Conservation (phyloP, 345 rosid species). For the Salix arbutifolia region DNA sequence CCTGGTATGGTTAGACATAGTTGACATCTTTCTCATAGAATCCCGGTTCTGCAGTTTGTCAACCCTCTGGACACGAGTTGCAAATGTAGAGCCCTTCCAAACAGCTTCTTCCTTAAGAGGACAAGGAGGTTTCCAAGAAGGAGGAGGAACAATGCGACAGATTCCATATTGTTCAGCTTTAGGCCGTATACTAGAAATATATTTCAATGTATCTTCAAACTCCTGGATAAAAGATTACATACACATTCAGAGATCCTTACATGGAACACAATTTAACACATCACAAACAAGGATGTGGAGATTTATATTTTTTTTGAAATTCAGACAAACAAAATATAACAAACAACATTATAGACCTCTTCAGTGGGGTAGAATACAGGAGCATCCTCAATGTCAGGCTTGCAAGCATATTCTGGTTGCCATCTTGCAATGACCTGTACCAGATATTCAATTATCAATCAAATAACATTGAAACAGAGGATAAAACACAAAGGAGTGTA, state of each 20-base stretch:
- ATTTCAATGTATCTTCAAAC: slow-evolving; percentile 85
- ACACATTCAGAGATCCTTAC: slow-evolving; percentile 22
- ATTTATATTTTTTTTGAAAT: not conserved
- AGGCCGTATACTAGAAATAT: slow-evolving; percentile 74
- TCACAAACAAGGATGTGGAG: not conserved
- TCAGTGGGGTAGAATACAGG: slow-evolving; percentile 92
- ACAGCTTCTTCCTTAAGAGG: slow-evolving; percentile 62
- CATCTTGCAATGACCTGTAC: slow-evolving; percentile 76
- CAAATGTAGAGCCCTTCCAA: slow-evolving; percentile 79
- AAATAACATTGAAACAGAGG: slow-evolving; percentile 13
- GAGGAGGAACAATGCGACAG: slow-evolving; percentile 96
- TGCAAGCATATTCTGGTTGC: slow-evolving; percentile 67
- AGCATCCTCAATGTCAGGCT: slow-evolving; percentile 73
- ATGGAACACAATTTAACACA: not conserved
- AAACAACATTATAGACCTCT: slow-evolving; percentile 55
- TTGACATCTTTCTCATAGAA: slow-evolving; percentile 65
- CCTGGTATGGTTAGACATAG: slow-evolving; percentile 42
- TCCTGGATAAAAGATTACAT: slow-evolving; percentile 48
- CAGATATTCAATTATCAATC: slow-evolving; percentile 17
- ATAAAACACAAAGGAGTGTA: not conserved
- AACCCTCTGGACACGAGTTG: slow-evolving; percentile 92
- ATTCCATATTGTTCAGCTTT: slow-evolving; percentile 91
- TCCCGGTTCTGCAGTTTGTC: slow-evolving; percentile 94
- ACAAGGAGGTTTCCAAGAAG: slow-evolving; percentile 96
- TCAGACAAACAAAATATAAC: slow-evolving; percentile 14